These are phyloP conservation scores for Lasiodiplodia hormozganensis DNA, from an alignment of 2,329 filamentous ascomycete genomes.

Conservation along the genomic window DNA sequence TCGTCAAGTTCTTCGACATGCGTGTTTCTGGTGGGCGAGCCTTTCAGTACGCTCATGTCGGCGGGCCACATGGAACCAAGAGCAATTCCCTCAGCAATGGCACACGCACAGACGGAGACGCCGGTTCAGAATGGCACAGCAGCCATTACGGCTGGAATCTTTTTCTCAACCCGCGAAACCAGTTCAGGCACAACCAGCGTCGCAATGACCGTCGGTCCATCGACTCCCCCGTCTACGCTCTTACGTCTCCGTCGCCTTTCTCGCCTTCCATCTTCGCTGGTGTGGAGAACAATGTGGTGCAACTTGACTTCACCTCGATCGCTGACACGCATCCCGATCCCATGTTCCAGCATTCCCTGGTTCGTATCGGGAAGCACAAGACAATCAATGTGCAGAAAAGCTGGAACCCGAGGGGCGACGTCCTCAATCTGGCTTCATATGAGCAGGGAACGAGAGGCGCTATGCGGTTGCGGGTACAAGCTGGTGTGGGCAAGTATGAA, in stretches of 20 bases:
- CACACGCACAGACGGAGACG: neutral
- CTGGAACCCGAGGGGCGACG: conserved; percentile 46
- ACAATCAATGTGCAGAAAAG: conserved; percentile 38
- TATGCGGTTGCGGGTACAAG: conserved; percentile 51
- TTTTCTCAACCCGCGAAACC: conserved; percentile 50
- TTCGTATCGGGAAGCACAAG: conserved; percentile 10
- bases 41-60: conserved; percentile 44
- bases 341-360: conserved; percentile 10
- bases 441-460: conserved; percentile 47
- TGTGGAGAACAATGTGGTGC: conserved; percentile 53
- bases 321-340: conserved; percentile 54
- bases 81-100: neutral
- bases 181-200: conserved; percentile 32
- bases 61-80: neutral
- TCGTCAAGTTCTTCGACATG: conserved; percentile 69
- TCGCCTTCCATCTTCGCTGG: conserved; percentile 57
- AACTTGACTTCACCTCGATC: conserved; percentile 52
- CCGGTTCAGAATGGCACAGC: conserved; percentile 15
- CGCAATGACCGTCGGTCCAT: conserved; percentile 32
- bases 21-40: conserved; percentile 55
- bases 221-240: conserved; percentile 55
- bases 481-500: conserved; percentile 39
- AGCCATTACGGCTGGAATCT: conserved; percentile 52
- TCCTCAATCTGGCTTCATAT: conserved; percentile 55
- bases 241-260: conserved; percentile 53